Percentiles rank a stretch among this genome's conserved stretches.
phyloP scores from a whole-genome alignment of 306 rosid genomes.

The Malus sylvestris region DNA sequence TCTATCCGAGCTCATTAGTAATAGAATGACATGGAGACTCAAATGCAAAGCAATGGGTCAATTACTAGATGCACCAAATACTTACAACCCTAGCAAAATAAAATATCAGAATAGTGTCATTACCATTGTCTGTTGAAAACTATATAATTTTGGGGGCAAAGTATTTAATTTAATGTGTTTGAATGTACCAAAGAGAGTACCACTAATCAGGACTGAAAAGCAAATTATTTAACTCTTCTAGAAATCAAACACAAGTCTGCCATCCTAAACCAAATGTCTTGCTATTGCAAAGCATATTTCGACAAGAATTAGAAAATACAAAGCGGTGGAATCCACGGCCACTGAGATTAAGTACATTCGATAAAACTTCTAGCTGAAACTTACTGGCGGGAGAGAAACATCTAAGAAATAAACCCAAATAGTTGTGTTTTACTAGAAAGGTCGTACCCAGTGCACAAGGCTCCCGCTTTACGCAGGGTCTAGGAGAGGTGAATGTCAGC shows the following conservation, averaged over 20 bases:
- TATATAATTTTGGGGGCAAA: background rate
- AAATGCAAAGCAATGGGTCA: background rate
- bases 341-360: no score
- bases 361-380: background rate
- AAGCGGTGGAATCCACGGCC: no score
- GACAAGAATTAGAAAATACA: background rate
- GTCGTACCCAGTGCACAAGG: no score
- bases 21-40: background rate
- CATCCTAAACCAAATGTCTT: background rate
- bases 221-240: background rate
- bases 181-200: background rate
- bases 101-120: background rate
- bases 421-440: background rate
- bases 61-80: slow-evolving; percentile 4
- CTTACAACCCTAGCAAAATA: background rate
- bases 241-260: background rate
- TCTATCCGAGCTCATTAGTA: background rate
- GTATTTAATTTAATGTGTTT: background rate
- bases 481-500: no score
- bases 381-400: background rate
- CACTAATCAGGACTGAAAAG: background rate
- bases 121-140: background rate
- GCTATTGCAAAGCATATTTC: background rate
- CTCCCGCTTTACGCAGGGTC: no score
- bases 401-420: no score